These are phyloP conservation scores for Claviceps pusilla DNA, from an alignment of 2,329 filamentous ascomycete genomes.

Conservation along the genomic window DNA sequence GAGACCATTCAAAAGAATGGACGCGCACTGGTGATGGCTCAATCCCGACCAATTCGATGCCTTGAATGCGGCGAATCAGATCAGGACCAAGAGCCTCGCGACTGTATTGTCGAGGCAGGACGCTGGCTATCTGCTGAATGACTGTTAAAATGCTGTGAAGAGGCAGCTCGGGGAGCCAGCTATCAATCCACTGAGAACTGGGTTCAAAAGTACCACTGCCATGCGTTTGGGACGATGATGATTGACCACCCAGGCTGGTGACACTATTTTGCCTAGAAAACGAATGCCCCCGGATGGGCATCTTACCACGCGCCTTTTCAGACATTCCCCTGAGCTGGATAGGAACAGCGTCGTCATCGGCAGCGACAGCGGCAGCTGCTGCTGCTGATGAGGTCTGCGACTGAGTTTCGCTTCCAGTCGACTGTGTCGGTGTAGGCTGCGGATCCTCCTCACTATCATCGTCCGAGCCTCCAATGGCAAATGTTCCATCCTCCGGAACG, in stretches of 20 bases:
- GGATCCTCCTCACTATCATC: conserved; percentile 41
- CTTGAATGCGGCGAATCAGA: conserved; percentile 39
- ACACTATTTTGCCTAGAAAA: conserved; percentile 88
- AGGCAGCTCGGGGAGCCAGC: conserved; percentile 82
- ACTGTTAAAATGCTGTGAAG: conserved; percentile 73
- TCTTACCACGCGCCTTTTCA: conserved; percentile 90
- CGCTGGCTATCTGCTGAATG: conserved; percentile 48
- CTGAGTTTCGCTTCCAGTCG: conserved; percentile 48
- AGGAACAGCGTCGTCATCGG: conserved; percentile 71
- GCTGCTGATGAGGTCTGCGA: conserved; percentile 47
- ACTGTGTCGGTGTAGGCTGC: conserved; percentile 43
- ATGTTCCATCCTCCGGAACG: conserved; percentile 53
- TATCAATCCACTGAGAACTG: conserved; percentile 74
- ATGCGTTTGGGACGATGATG: conserved; percentile 39
- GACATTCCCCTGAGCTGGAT: conserved; percentile 83
- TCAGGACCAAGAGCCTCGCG: conserved; percentile 29
- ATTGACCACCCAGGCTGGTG: conserved; percentile 58
- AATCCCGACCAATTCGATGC: conserved; percentile 52
- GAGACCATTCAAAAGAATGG: conserved; percentile 90
- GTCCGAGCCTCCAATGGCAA: conserved; percentile 80
- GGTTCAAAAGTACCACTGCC: conserved; percentile 54
- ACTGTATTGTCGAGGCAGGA: conserved; percentile 37
- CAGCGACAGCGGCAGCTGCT: conserved; percentile 44
- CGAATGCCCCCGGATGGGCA: conserved; percentile 66
- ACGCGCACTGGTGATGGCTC: conserved; percentile 62